Evolutionary conservation across 352 stramenopile species (phyloP).

Genomic region (Globisporangium nodosum): DNA sequence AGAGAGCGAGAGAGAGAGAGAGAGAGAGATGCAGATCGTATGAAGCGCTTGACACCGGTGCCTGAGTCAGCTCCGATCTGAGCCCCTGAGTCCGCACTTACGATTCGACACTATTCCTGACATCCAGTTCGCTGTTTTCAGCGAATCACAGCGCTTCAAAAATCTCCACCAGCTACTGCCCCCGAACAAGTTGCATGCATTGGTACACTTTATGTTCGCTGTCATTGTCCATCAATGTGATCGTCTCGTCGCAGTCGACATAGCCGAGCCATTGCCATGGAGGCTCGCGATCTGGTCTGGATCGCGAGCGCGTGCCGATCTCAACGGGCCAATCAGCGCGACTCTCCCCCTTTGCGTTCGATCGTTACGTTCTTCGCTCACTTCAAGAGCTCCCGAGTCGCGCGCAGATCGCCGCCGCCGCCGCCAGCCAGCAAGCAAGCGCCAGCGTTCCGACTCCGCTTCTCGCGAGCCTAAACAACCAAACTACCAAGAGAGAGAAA

Average conservation of each 20-base stretch:
- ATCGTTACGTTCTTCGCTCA: background rate
- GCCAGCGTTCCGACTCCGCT: background rate
- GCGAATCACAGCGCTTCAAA: background rate
- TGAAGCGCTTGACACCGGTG: too few relatives aligned
- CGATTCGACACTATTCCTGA: background rate
- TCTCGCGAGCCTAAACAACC: background rate
- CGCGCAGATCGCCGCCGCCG: background rate
- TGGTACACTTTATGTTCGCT: background rate
- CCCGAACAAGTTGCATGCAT: background rate
- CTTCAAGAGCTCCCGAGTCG: conserved; percentile 1
- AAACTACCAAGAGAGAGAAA: background rate
- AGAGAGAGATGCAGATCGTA: too few relatives aligned
- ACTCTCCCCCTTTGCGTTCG: background rate
- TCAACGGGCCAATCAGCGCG: conserved; percentile 2
- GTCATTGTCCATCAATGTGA: background rate
- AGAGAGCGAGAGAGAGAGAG: too few relatives aligned
- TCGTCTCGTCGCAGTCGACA: background rate
- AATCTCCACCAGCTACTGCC: background rate
- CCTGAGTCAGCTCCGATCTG: too few relatives aligned
- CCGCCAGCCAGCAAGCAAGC: background rate
- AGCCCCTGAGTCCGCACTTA: background rate
- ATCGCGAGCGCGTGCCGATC: conserved; percentile 1
- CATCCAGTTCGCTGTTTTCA: background rate
- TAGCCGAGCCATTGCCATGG: background rate
- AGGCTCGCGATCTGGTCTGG: background rate